These are phyloP conservation scores for Ceratonia siliqua DNA, from an alignment of 306 rosid species.

Conservation along the genomic window DNA sequence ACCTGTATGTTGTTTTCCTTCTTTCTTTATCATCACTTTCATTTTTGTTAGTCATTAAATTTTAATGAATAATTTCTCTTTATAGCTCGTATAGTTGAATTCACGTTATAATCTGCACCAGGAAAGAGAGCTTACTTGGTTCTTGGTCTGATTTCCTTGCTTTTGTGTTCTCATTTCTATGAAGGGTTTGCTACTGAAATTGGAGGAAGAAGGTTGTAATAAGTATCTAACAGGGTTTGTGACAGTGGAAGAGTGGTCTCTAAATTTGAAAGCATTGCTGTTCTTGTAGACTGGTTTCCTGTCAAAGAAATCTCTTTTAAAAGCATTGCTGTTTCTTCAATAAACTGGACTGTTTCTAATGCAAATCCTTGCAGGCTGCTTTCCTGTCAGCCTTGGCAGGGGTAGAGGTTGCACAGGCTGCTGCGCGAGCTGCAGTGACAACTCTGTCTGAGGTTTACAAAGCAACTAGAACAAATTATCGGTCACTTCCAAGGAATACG, in stretches of 20 bases:
- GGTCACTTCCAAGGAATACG: constrained; percentile 38
- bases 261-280: neutral
- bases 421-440: constrained; percentile 80
- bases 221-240: neutral
- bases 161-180: constrained; percentile 3
- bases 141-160: neutral
- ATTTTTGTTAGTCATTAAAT: too few relatives aligned
- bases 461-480: constrained; percentile 42
- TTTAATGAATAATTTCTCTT: neutral
- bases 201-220: neutral
- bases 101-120: neutral
- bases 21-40: neutral
- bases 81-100: neutral
- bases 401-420: constrained; percentile 65
- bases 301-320: neutral
- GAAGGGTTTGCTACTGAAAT: neutral
- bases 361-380: constrained; percentile 64
- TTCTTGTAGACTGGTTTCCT: too few relatives aligned
- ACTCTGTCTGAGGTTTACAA: constrained; percentile 55
- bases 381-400: constrained; percentile 91
- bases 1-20: neutral
- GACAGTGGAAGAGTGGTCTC: constrained; percentile 13
- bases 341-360: constrained; percentile 1
- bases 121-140: neutral
- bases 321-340: neutral